Conservation (phyloP, 805 yeast genomes). For the Zygosaccharomyces bailii region DNA sequence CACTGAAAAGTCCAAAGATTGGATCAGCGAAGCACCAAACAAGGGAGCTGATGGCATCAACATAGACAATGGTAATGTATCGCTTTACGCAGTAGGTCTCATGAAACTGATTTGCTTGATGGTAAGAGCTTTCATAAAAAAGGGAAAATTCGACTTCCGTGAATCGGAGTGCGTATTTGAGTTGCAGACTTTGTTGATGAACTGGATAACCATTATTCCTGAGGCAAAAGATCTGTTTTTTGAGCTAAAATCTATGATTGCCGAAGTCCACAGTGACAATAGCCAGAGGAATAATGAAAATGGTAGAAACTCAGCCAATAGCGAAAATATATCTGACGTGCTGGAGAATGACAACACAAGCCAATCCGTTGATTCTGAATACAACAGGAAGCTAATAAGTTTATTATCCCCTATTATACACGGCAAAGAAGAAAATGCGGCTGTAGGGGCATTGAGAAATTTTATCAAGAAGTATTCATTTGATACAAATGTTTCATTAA, state of each 20-base stretch:
- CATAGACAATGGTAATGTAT: constrained; percentile 26
- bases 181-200: constrained; percentile 55
- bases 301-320: background rate
- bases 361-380: constrained; percentile 12
- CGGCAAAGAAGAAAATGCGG: constrained; percentile 24
- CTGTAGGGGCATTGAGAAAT: constrained; percentile 25
- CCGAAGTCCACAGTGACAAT: constrained; percentile 7
- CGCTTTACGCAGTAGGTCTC: constrained; percentile 39
- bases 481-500: constrained; percentile 19
- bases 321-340: background rate
- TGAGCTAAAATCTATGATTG: constrained; percentile 28
- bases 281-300: background rate
- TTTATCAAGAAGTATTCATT: constrained; percentile 30
- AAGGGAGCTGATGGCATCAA: constrained; percentile 14
- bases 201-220: constrained; percentile 61
- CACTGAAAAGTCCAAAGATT: constrained; percentile 36
- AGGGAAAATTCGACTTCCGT: constrained; percentile 43
- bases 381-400: constrained; percentile 22
- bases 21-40: constrained; percentile 22
- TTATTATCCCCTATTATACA: constrained; percentile 24
- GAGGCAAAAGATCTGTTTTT: constrained; percentile 62
- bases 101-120: constrained; percentile 59
- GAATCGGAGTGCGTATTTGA: constrained; percentile 56
- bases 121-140: constrained; percentile 50
- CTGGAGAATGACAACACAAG: constrained; percentile 5